These are phyloP conservation scores for Catenaria anguillulae DNA, from an alignment of 371 early-diverging fungal genomes.

Conservation along the genomic window DNA sequence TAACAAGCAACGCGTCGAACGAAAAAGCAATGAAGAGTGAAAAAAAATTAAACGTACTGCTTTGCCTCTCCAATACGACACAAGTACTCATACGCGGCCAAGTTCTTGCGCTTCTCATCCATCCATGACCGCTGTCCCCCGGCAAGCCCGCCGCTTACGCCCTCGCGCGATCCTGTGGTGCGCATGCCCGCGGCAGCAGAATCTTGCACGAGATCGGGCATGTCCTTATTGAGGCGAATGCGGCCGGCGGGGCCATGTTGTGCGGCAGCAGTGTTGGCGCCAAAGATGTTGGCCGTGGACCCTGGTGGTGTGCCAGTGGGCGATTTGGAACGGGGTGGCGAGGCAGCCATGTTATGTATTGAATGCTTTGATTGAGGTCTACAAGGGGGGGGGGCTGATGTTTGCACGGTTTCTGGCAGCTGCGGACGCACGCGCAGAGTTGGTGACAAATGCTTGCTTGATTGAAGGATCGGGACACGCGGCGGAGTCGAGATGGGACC, in stretches of 20 bases:
- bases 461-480: too few species aligned
- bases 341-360: too few species aligned
- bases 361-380: too few species aligned
- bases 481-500: too few species aligned
- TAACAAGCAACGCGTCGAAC: background rate
- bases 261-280: background rate
- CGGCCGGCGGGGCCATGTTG: background rate
- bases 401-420: too few species aligned
- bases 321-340: too few species aligned
- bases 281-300: background rate
- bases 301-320: background rate
- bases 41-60: too few species aligned
- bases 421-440: too few species aligned
- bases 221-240: background rate
- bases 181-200: background rate
- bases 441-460: too few species aligned
- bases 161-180: background rate
- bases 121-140: slow-evolving; percentile 65
- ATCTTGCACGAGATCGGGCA: background rate
- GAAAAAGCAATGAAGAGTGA: background rate
- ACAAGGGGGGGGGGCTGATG: too few species aligned
- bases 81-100: slow-evolving; percentile 96
- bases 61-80: slow-evolving; percentile 98
- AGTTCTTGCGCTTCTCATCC: slow-evolving; percentile 81
- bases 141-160: too few species aligned